phyloP scores from a whole-genome alignment of 2,329 filamentous ascomycete species.

The Ascosphaera aggregata region DNA sequence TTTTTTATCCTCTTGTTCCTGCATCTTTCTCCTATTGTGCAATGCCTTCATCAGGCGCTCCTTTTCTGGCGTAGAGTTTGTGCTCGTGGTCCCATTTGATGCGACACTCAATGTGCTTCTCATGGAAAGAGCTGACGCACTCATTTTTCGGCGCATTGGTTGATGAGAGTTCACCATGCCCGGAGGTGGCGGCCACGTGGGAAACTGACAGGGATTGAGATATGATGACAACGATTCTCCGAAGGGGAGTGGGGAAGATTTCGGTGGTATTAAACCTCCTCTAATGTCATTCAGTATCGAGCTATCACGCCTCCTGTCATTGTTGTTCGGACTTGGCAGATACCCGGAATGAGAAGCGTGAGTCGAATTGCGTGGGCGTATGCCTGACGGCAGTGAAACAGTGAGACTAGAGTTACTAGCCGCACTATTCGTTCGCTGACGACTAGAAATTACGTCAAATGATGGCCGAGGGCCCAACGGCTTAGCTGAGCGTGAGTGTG shows the following conservation, averaged over 20 bases:
- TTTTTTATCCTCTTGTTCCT: constrained; percentile 10
- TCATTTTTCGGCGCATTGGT: constrained; percentile 11
- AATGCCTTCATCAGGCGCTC: constrained; percentile 82
- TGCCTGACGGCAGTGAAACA: constrained; percentile 56
- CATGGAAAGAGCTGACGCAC: constrained; percentile 15
- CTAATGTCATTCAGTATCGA: too few relatives aligned
- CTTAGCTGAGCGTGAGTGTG: constrained; percentile 21
- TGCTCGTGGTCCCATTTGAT: too few relatives aligned
- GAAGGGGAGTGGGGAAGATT: constrained; percentile 19
- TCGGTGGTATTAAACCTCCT: constrained; percentile 19
- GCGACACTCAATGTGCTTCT: constrained; percentile 23
- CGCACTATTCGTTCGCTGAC: constrained; percentile 31
- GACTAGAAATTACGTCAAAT: constrained; percentile 33
- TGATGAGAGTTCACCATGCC: constrained; percentile 12
- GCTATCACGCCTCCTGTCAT: too few relatives aligned
- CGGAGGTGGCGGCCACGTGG: constrained; percentile 17
- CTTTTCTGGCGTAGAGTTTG: constrained; percentile 85
- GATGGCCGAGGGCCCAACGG: constrained; percentile 61
- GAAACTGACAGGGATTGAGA: constrained; percentile 15
- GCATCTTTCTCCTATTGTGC: constrained; percentile 55
- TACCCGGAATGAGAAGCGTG: too few relatives aligned
- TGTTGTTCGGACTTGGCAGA: too few relatives aligned
- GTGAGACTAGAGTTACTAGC: constrained; percentile 40
- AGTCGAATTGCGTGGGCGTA: constrained; percentile 36
- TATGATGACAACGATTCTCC: constrained; percentile 10